Evolutionary conservation across 345 rosid species (phyloP), one percentile per base, ranked within the genome.

Genomic region (Lepidium africanum): DNA sequence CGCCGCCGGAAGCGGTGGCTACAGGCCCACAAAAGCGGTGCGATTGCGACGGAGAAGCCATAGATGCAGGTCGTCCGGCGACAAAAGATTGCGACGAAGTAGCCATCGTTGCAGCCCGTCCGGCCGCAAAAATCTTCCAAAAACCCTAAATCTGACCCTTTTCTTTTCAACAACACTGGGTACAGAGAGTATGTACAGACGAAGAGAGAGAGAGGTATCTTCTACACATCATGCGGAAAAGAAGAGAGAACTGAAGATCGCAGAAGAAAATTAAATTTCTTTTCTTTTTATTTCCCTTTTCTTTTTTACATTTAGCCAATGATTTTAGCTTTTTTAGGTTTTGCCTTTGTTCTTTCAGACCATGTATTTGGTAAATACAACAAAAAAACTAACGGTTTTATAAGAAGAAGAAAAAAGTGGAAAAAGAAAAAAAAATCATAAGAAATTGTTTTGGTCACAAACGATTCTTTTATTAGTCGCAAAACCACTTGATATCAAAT

Each of bases 21-120:
- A 79, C 65, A 10, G 88, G 73, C 10, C 81, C 87, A 33, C 78
- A 51, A 72, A 74, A 87, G 46, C 88, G 88, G 52, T 82, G 80
- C 25, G 83, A 73, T 86, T 85, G 96, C 27, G 88, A 73, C 48
- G 85, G 68, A 59, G 86, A 78, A 53, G 88, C 80, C 89, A 87
- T 76, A 5, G 50, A 70, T 48, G 75, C 0, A 45, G 62, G 78
- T 67, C 69, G 77, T 72, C 56, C 86, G 71, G 53, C 74, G 84
- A 43, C 77, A 55, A 79, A 74, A 77, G 70, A 71, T 84, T 86
- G 96, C 55, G 88, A 73, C 51, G 85, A 65, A 59, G 85, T 74
- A 61, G 92, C 90, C 96, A 87, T 86, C 21, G 49, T 23, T 46
- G 30, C n/a, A 65, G 40, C 46, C 52, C 8, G 53, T 49, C 27